Percentiles rank a stretch among this genome's conserved stretches.
Conservation (phyloP, 495 filamentous ascomycete species). For the Aspergillus campestris region DNA sequence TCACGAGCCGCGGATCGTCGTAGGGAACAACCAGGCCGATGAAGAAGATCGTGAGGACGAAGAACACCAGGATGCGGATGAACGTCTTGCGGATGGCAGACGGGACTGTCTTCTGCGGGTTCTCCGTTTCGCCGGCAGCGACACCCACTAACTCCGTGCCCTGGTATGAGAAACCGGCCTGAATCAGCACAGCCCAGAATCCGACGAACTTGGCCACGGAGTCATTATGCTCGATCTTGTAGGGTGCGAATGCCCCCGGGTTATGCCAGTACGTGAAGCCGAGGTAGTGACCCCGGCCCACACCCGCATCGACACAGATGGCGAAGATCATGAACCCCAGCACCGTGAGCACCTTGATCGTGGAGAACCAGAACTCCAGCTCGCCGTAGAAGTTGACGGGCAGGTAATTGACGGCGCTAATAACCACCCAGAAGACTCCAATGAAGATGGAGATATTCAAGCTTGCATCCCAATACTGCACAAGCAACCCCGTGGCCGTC, state of each 20-base stretch:
- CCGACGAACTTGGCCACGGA: slow-evolving; percentile 35
- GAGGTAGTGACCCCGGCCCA: slow-evolving; percentile 42
- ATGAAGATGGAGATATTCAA: slow-evolving; percentile 52
- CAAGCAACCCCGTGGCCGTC: slow-evolving; percentile 55
- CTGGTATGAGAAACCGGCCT: slow-evolving; percentile 55
- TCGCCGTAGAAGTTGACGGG: slow-evolving; percentile 45
- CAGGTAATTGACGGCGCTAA: slow-evolving; percentile 53
- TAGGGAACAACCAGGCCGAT: slow-evolving; percentile 58
- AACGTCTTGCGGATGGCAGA: slow-evolving; percentile 62
- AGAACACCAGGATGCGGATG: slow-evolving; percentile 62
- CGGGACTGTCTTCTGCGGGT: slow-evolving; percentile 55
- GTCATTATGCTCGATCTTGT: slow-evolving; percentile 50
- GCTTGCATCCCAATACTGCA: slow-evolving; percentile 54
- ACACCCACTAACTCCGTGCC: slow-evolving; percentile 59
- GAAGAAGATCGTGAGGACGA: slow-evolving; percentile 60
- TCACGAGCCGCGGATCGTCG: slow-evolving; percentile 19
- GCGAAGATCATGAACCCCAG: slow-evolving; percentile 52
- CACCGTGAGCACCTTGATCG: slow-evolving; percentile 51
- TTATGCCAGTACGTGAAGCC: slow-evolving; percentile 57
- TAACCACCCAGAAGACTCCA: slow-evolving; percentile 57
- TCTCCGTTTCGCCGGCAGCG: slow-evolving; percentile 60
- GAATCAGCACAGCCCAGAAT: slow-evolving; percentile 26
- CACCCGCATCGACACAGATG: slow-evolving; percentile 53
- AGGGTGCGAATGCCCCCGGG: slow-evolving; percentile 54
- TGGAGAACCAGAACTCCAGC: slow-evolving; percentile 55